Base-by-base conservation (phyloP, 352 stramenopile species). In the Halophytophthora batemanensis region DNA sequence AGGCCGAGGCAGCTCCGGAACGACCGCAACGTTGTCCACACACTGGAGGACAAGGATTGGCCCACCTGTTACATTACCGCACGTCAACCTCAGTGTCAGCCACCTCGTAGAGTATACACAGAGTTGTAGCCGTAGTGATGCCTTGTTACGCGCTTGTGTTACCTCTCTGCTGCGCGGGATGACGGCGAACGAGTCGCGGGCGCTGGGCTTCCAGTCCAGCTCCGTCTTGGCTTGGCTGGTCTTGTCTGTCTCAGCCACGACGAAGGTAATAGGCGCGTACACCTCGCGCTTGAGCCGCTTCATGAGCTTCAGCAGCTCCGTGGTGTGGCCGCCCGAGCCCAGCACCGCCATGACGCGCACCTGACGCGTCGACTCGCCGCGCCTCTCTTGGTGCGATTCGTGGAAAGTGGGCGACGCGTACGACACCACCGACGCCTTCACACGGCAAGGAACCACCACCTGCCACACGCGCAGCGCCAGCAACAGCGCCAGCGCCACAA, bases 241-340 rank as follows among this genome's bases (percentile, higher is more conserved):
- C 29, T 85, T 87, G 74, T 98, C 94, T 8, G 90, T 97, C 44
- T 80, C 69, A 0, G 93, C 94, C 13, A 98, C 69, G 0, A 98
- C 81, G 56, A 97, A 97, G 1, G 85, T 71, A 21, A 98, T 73
- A 0, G 89, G 87, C 29, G 71, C 66, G 61, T 98, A 98, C 6
- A 80, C 31, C 1, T 86, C 64, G 14, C 71, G 60, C 64, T 93
- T 70, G 12, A 98, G 52, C 15, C 74, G 61, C 67, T 91, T 86
- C 43, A 97, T 85, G 53, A 98, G 77, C 63, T 92, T 90, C 17
- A 98, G 72, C 82, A 98, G 96, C 84, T 98, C 94, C 22, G 93
- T 97, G 23, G 93, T 98, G 67, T 98, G 94, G 25, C 94, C 94
- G 31, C 82, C 84, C 0, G 84, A 94, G 46, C 84, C 84, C 23